Evolutionary conservation across 2,329 filamentous ascomycete genomes (phyloP).

Genomic region (Colletotrichum kahawae): DNA sequence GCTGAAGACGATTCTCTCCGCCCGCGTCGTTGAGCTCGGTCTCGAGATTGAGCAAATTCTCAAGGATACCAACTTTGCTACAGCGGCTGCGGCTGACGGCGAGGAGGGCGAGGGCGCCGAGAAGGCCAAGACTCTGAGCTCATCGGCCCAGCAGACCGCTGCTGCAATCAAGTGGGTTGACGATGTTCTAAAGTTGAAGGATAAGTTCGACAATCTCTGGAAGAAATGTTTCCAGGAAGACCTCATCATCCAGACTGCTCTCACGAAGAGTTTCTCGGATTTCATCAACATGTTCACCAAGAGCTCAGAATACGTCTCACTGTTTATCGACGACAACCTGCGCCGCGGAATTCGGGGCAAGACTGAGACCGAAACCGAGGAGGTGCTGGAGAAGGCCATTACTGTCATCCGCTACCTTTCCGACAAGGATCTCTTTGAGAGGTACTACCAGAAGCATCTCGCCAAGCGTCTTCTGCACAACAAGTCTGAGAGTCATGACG

Average conservation of each 20-base stretch:
- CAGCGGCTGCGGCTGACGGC: conserved; percentile 40
- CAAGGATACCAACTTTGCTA: conserved; percentile 59
- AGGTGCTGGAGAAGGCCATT: conserved; percentile 87
- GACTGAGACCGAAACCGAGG: conserved; percentile 85
- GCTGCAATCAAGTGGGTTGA: conserved; percentile 96
- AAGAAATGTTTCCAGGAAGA: conserved; percentile 75
- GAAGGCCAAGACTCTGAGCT: conserved; percentile 43
- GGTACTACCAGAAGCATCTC: conserved; percentile 97
- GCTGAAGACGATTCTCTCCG: conserved; percentile 73
- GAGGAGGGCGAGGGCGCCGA: conserved; percentile 56
- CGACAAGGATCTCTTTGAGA: conserved; percentile 94
- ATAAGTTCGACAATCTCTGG: conserved; percentile 87
- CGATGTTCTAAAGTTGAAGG: conserved; percentile 83
- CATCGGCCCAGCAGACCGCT: conserved; percentile 77
- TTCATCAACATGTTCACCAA: conserved; percentile 92
- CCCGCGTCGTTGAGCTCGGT: conserved; percentile 80
- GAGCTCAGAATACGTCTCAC: conserved; percentile 88
- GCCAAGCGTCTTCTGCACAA: conserved; percentile 85
- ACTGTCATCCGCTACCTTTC: conserved; percentile 84
- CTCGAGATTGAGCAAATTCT: conserved; percentile 78
- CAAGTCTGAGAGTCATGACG: conserved; percentile 88
- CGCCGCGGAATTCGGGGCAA: conserved; percentile 94
- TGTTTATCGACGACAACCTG: conserved; percentile 96
- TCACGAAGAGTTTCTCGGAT: conserved; percentile 86
- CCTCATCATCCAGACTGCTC: conserved; percentile 76